A percentile compares a stretch with the other conserved stretches of the same genome.
Evolutionary conservation across 441 rosid species (phyloP).

Genomic region (Theobroma grandiflorum): DNA sequence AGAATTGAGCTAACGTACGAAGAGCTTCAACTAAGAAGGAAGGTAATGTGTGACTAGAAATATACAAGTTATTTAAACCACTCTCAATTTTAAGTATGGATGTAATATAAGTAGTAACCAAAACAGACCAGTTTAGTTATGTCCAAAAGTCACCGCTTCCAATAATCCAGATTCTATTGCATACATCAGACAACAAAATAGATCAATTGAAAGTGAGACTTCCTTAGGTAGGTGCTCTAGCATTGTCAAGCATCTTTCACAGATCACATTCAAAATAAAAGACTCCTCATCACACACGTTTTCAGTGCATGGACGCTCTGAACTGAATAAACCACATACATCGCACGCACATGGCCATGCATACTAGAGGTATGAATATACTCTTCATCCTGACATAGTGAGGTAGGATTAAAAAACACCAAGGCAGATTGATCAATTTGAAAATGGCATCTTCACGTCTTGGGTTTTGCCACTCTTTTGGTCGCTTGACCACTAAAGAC

Average conservation of each 20-base stretch:
- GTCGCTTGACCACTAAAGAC: conserved; percentile 1
- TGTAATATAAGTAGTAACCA: not conserved
- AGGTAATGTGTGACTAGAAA: not conserved
- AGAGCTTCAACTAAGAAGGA: not conserved
- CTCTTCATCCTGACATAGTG: not conserved
- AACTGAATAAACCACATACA: not conserved
- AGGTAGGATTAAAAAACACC: not conserved
- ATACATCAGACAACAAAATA: not conserved
- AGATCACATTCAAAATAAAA: not conserved
- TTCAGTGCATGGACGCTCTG: not conserved
- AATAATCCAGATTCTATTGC: not conserved
- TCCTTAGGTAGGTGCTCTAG: not conserved
- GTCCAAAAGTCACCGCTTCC: not conserved
- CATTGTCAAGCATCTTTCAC: not conserved
- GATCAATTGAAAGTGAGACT: not conserved
- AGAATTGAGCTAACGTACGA: not conserved
- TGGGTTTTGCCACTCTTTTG: not conserved
- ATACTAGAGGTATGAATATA: not conserved
- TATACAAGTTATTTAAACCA: not conserved
- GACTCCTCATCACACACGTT: not conserved
- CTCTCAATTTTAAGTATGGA: not conserved
- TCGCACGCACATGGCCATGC: not conserved
- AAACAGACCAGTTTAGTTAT: not conserved
- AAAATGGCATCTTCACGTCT: not conserved
- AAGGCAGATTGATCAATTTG: not conserved